Evolutionary conservation across 2,329 filamentous ascomycete species (phyloP).

Genomic region (Hymenoscyphus albidus): DNA sequence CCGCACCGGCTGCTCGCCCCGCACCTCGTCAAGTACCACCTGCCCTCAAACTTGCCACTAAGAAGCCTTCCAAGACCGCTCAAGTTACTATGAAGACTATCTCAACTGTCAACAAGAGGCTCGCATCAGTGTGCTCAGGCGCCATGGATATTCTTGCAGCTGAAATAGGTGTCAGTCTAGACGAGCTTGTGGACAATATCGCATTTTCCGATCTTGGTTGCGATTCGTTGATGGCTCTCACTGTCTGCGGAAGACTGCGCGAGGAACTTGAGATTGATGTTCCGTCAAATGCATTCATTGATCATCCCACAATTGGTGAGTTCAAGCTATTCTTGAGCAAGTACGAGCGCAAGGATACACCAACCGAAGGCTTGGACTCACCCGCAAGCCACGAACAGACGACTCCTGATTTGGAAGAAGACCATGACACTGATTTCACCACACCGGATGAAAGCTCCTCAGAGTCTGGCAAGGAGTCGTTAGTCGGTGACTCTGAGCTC

Average conservation of each 20-base stretch:
- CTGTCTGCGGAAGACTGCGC: conserved; percentile 52
- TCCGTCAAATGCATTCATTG: conserved; percentile 47
- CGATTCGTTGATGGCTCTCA: conserved; percentile 59
- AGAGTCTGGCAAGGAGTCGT: conserved; percentile 44
- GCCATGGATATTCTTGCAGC: conserved; percentile 53
- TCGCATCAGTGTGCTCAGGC: conserved; percentile 42
- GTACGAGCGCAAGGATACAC: conserved; percentile 34
- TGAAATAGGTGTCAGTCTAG: conserved; percentile 52
- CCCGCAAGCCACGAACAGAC: conserved; percentile 13
- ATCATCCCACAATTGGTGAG: conserved; percentile 40
- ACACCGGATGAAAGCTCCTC: conserved; percentile 52
- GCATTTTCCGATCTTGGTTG: conserved; percentile 55
- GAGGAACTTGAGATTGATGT: conserved; percentile 56
- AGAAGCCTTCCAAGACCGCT: conserved; percentile 27
- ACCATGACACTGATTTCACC: conserved; percentile 47
- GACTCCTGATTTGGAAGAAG: conserved; percentile 41
- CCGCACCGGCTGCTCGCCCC: conserved; percentile 38
- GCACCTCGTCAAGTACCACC: conserved; percentile 21
- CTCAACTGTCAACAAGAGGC: conserved; percentile 47
- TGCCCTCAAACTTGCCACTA: conserved; percentile 24
- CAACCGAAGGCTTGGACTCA: conserved; percentile 6
- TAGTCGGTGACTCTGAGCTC: conserved; percentile 35
- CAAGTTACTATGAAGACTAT: conserved; percentile 46
- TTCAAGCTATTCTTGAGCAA: conserved; percentile 46
- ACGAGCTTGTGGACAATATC: conserved; percentile 54